These are phyloP conservation scores for Trichoderma gamsii DNA, from an alignment of 495 filamentous ascomycete species.

Conservation along the genomic window DNA sequence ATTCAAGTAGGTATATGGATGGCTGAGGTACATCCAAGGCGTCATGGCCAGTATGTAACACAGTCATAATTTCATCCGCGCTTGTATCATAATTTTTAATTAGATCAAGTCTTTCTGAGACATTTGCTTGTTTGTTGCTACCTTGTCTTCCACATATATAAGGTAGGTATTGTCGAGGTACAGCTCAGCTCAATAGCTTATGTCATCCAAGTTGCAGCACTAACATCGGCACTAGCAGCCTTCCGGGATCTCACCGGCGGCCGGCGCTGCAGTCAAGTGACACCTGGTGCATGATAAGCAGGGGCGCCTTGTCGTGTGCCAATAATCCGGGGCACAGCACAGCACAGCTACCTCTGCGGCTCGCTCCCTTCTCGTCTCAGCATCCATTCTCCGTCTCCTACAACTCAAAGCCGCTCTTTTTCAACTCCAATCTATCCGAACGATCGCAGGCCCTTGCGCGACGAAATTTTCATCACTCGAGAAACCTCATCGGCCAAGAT, in stretches of 20 bases:
- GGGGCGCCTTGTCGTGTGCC: background rate
- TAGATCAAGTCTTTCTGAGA: no score
- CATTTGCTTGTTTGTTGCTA: no score
- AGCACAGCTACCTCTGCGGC: background rate
- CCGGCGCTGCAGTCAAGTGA: background rate
- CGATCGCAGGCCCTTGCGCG: background rate
- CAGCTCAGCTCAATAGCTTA: background rate
- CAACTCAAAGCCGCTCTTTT: no score
- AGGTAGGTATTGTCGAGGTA: no score
- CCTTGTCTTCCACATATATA: no score
- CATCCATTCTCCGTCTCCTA: no score
- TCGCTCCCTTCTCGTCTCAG: background rate
- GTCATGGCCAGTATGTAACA: no score
- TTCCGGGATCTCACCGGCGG: background rate
- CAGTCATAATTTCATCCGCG: no score
- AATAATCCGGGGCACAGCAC: background rate
- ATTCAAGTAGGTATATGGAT: no score
- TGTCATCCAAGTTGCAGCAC: background rate
- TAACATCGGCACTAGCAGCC: background rate
- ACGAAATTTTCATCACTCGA: background rate
- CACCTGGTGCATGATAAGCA: conserved; percentile 6
- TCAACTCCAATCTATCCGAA: background rate
- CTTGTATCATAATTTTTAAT: no score
- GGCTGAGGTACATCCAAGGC: no score
- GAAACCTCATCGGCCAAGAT: background rate